Evolutionary conservation across 345 rosid genomes (phyloP), one percentile per base, ranked within the genome.

Genomic region (Eucalyptus tenuipes): DNA sequence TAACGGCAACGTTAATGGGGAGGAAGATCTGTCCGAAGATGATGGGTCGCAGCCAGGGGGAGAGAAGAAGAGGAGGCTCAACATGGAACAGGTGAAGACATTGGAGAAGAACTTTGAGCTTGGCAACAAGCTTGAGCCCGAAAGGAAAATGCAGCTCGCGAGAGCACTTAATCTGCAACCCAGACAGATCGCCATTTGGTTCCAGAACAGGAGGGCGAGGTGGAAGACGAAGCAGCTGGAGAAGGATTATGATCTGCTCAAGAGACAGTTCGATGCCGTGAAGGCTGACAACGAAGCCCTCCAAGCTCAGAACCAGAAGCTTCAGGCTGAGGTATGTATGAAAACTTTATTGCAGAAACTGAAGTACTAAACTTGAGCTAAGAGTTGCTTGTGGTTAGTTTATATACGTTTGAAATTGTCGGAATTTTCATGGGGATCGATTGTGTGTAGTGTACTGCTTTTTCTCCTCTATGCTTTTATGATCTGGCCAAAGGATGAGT

Each of bases 151-250:
- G 96, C 99, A 98, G 91, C 92, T 98, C 79, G 99, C 99, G 85
- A 94, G 97, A 89, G 96, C 97, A 90, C 97, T 98, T 82, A 96
- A 97, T 48, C 94, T 98, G 86, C 99, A 98, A 57, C 99, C 99
- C 64, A 95, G 99, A 91, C 99, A 98, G 94, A 90, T 98, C 89
- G 98, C 99, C 31, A 97, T 97, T 45, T 98, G 99, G 99, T 98
- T 98, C 89, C 99, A 98, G 87, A 98, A 98, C 92, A 92, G 99
- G 89, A 95, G 99, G 89, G 99, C 99, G 49, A 92, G 99, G 68
- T 98, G 99, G 99, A 97, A 98, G 90, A 97, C 99, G 64, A 96
- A 98, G 91, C 99, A 98, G 86, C 95, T 98, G 3, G 99, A 98
- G 94, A 98, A 95, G 93, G 99, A 98, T 88, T 96, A 97, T 86